Conservation (phyloP, 2,329 filamentous ascomycete genomes). For the Calonectria henricotiae region DNA sequence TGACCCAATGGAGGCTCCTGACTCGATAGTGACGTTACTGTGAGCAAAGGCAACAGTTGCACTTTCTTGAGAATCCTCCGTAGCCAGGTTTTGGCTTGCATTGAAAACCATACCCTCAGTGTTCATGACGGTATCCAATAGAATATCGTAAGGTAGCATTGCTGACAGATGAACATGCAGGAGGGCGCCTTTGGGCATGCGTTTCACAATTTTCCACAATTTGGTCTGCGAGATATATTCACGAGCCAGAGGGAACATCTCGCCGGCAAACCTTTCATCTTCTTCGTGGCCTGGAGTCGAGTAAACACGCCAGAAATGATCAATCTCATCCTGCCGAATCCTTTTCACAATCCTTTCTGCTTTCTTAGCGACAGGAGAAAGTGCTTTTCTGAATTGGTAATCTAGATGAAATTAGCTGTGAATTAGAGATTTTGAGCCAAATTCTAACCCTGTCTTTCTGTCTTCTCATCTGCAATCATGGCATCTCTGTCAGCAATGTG, state of each 20-base stretch:
- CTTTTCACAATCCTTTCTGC: constrained; percentile 12
- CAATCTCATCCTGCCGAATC: constrained; percentile 22
- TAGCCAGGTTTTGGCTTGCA: constrained; percentile 6
- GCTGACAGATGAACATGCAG: constrained; percentile 25
- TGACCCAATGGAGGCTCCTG: not conserved
- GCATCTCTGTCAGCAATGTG: not conserved
- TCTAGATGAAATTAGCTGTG: not conserved
- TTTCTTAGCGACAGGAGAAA: constrained; percentile 12
- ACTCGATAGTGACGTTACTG: not conserved
- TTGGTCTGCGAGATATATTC: constrained; percentile 17
- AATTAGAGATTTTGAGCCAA: not conserved
- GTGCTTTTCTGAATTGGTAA: not conserved
- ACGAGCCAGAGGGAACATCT: constrained; percentile 21
- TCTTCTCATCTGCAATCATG: constrained; percentile 18
- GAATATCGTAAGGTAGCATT: constrained; percentile 20
- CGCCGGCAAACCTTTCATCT: constrained; percentile 14
- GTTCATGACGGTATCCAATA: constrained; percentile 3
- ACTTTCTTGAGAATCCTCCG: not conserved
- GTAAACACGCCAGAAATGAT: constrained; percentile 19
- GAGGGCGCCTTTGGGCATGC: constrained; percentile 22
- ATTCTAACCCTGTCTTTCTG: constrained; percentile 7
- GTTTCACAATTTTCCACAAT: constrained; percentile 25
- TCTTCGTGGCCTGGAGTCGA: not conserved
- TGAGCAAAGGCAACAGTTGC: constrained; percentile 7
- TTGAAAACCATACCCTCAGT: constrained; percentile 23